These are phyloP conservation scores for Bryoglossum gracile DNA, from an alignment of 495 filamentous ascomycete species.

Conservation along the genomic window DNA sequence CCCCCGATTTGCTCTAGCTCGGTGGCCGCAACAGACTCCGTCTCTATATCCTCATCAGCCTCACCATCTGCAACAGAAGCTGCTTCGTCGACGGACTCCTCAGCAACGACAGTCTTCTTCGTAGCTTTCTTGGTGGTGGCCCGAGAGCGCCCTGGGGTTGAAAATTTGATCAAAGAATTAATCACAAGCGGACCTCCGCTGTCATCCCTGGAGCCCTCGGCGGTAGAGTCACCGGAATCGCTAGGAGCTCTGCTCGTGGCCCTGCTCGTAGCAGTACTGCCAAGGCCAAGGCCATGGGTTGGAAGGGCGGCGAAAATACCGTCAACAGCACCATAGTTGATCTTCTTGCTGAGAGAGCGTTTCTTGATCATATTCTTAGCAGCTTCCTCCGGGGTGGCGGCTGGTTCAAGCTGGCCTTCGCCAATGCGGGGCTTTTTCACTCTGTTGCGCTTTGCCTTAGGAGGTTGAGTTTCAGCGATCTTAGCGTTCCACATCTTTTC, in stretches of 20 bases:
- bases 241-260: conserved; percentile 24
- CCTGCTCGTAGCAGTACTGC: conserved; percentile 17
- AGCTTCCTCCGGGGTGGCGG: conserved; percentile 61
- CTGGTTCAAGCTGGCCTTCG: conserved; percentile 47
- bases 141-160: background rate
- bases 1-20: no score
- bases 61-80: background rate
- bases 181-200: background rate
- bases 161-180: no score
- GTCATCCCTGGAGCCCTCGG: background rate
- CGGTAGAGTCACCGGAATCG: background rate
- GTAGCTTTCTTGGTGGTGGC: background rate
- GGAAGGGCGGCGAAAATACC: conserved; percentile 38
- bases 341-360: conserved; percentile 65
- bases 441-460: conserved; percentile 41
- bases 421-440: conserved; percentile 50
- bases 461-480: conserved; percentile 46
- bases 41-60: background rate
- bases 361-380: conserved; percentile 65
- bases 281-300: conserved; percentile 15
- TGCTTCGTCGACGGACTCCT: background rate
- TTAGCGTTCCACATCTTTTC: conserved; percentile 63
- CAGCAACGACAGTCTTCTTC: background rate
- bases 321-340: conserved; percentile 71
- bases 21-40: background rate